Base-by-base conservation (phyloP, 169 alveolate species). In the Plasmodium vinckei region DNA sequence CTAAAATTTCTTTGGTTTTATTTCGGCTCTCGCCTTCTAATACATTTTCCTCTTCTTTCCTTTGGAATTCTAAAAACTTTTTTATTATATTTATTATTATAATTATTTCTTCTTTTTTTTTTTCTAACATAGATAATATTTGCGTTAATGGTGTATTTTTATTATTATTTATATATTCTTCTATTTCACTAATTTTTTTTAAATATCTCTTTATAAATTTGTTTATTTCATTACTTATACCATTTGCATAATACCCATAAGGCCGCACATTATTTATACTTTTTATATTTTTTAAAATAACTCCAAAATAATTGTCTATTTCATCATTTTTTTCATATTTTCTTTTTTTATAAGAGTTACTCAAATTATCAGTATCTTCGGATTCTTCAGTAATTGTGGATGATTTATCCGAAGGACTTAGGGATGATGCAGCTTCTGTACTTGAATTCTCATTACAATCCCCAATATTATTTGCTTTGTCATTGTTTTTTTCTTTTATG, bases 111-210 rank as follows among this genome's bases (percentile, higher is more conserved):
- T 89, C 89, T 72, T 89, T 93, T 49, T 93, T 93, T 60, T 93
- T 87, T 44, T 77, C 72, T 91, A 93, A 23, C 75, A 91, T 79
- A 12, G 93, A 51, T 54, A 91, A 17, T 27, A 93, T 60, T 25
- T 93, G 93, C 27, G 92, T 87, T 51, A 89, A 86, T 51, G 95
- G 94, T 42, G 93, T 79, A 21, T 70, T 77, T 47, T 88, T 91
- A 67, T 89, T 92, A 7, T 93, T 89, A 73, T 84, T 87, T 51
- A 89, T 75, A 44, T 72, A 77, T 60, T 90, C 91, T 59, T 93
- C 94, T 17, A 93, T 57, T 17, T 87, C 87, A 44, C 92, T 82
- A 47, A 93, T 77, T 54, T 57, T 77, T 44, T 79, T 73, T 47
- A 88, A 63, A 60, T 93, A 93, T 19, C 77, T 87, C 21, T 82